Conservation (phyloP, 345 rosid species). For the Syzygium oleosum region DNA sequence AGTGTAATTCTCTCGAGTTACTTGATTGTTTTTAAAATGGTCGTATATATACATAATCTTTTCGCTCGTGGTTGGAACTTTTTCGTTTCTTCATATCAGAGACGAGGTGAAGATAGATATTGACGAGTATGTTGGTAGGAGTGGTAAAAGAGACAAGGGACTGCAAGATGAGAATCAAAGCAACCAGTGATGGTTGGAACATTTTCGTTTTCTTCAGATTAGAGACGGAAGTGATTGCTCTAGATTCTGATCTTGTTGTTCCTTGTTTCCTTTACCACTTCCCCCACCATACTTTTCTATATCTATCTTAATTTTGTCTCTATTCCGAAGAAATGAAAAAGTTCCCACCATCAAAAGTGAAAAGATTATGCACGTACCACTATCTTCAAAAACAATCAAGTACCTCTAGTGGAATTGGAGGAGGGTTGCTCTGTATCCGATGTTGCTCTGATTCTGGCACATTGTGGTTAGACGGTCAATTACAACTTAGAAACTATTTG, state of each 20-base stretch:
- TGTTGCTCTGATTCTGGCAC: not conserved
- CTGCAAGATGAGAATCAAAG: not conserved
- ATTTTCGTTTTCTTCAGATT: not conserved
- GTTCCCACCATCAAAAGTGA: not conserved
- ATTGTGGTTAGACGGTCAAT: not conserved
- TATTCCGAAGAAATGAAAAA: not conserved
- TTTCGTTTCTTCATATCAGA: not conserved
- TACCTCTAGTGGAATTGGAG: not conserved
- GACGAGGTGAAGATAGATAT: not conserved
- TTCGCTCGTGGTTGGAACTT: not conserved
- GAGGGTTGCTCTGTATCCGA: not conserved
- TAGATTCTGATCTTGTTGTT: not conserved
- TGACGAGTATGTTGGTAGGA: not conserved
- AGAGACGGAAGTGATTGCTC: not conserved
- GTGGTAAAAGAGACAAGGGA: not conserved
- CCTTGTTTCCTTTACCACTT: not conserved
- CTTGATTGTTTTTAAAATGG: not conserved
- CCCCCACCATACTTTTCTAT: not conserved
- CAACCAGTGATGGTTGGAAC: not conserved
- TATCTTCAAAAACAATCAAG: not conserved
- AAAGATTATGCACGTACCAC: not conserved
- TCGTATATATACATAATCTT: not conserved
- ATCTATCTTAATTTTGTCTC: too few relatives aligned
- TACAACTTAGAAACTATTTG: not conserved
- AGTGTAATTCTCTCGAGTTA: not conserved